Conservation (phyloP, 2,329 filamentous ascomycete species). For the Colletotrichum sp. region DNA sequence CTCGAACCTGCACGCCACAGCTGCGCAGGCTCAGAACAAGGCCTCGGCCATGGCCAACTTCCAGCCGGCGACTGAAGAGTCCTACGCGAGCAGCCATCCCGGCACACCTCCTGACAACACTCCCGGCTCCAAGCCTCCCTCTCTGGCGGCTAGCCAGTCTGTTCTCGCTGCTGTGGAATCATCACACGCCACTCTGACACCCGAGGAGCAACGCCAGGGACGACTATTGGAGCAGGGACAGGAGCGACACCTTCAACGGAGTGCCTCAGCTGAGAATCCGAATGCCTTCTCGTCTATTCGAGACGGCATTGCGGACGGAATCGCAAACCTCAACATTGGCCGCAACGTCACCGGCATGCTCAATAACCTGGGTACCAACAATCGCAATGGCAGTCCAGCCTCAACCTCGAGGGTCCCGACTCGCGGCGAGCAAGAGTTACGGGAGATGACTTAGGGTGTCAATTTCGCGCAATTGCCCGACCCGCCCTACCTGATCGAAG, state of each 20-base stretch:
- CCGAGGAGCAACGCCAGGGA: conserved; percentile 25
- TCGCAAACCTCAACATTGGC: conserved; percentile 54
- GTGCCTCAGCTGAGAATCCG: conserved; percentile 49
- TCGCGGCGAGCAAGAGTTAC: conserved; percentile 46
- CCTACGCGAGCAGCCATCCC: conserved; percentile 27
- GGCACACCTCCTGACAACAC: conserved; percentile 25
- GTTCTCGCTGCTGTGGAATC: conserved; percentile 66
- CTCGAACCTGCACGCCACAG: conserved; percentile 60
- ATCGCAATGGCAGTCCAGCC: conserved; percentile 26
- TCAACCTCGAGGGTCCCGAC: conserved; percentile 14
- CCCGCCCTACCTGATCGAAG: conserved; percentile 31
- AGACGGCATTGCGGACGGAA: conserved; percentile 57
- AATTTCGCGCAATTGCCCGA: conserved; percentile 34
- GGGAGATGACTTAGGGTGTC: conserved; percentile 52
- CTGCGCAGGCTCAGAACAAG: conserved; percentile 50
- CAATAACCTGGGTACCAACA: conserved; percentile 32
- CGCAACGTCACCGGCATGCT: conserved; percentile 51
- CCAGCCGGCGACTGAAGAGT: conserved; percentile 23
- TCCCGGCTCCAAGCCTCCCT: conserved; percentile 42
- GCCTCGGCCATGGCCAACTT: conserved; percentile 31
- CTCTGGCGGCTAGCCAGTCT: conserved; percentile 49
- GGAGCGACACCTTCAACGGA: conserved; percentile 40
- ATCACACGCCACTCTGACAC: conserved; percentile 56
- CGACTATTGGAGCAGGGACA: conserved; percentile 27
- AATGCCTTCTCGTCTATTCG: conserved; percentile 51